Evolutionary conservation across 148 eudicot species (phyloP).

Genomic region (Persicaria tinctoria): DNA sequence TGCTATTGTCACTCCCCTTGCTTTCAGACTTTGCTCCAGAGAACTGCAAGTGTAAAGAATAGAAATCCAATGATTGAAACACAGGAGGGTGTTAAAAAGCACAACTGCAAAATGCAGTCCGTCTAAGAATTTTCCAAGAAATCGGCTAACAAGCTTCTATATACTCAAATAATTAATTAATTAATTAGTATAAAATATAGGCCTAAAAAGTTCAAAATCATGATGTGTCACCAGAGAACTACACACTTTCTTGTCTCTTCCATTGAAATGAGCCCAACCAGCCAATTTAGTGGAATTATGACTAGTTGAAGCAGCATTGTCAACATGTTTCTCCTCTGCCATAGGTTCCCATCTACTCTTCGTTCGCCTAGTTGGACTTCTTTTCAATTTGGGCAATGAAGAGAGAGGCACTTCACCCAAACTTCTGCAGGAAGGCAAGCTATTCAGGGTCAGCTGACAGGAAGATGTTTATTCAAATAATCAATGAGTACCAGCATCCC

Average conservation of each 20-base stretch:
- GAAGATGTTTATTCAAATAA: not conserved
- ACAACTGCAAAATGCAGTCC: not conserved
- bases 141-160: not conserved
- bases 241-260: slow-evolving; percentile 59
- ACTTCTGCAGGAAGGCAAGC: slow-evolving; percentile 31
- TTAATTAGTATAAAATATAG: not conserved
- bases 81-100: not conserved
- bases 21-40: slow-evolving; percentile 46
- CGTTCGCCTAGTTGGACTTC: slow-evolving; percentile 80
- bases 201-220: not conserved
- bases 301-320: slow-evolving; percentile 36
- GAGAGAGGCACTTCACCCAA: slow-evolving; percentile 34
- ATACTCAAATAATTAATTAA: not conserved
- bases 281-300: slow-evolving; percentile 46
- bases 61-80: not conserved
- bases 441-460: slow-evolving; percentile 9
- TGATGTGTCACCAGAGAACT: not conserved
- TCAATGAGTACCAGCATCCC: not conserved
- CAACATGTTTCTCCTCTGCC: slow-evolving; percentile 53
- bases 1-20: slow-evolving; percentile 34
- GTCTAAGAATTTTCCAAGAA: not conserved
- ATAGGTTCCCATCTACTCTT: slow-evolving; percentile 99
- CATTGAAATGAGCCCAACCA: slow-evolving; percentile 45
- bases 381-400: slow-evolving; percentile 39
- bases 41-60: slow-evolving; percentile 36